phyloP scores from a whole-genome alignment of 257 asterid species.

The Ballota nigra region DNA sequence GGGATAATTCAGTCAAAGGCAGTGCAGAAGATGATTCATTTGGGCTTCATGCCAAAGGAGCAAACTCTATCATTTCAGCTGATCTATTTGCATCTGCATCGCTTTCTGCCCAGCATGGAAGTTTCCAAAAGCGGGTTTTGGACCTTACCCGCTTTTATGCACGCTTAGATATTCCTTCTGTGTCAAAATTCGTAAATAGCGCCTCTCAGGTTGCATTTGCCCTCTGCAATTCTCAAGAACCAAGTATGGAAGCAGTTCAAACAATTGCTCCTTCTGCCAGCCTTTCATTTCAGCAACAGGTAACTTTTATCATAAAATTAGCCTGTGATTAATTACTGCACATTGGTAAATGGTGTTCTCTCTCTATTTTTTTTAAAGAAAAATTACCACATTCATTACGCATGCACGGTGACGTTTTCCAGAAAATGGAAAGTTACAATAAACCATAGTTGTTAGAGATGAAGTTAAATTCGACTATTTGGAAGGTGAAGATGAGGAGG shows the following conservation, averaged over 20 bases:
- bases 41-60: constrained; percentile 39
- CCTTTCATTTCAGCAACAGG: constrained; percentile 88
- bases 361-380: background rate
- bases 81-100: constrained; percentile 62
- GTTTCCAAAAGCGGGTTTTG: constrained; percentile 59
- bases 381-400: background rate
- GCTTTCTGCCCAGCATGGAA: constrained; percentile 67
- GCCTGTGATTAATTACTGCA: background rate
- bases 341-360: background rate
- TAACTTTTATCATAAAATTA: constrained; percentile 16
- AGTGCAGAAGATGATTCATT: constrained; percentile 28
- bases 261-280: constrained; percentile 59
- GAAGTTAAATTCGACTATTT: no score
- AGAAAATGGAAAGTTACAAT: no score
- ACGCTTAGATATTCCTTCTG: constrained; percentile 61
- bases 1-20: constrained; percentile 47
- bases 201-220: constrained; percentile 50
- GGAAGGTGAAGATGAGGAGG: background rate
- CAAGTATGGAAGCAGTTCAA: constrained; percentile 48
- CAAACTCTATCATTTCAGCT: constrained; percentile 49
- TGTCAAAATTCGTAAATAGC: constrained; percentile 53
- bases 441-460: no score
- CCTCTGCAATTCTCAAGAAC: constrained; percentile 50
- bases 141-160: constrained; percentile 65
- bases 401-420: background rate